Evolutionary conservation across 176 grass and related monocot genomes (phyloP).

Genomic region (Echinochloa phyllopogon): DNA sequence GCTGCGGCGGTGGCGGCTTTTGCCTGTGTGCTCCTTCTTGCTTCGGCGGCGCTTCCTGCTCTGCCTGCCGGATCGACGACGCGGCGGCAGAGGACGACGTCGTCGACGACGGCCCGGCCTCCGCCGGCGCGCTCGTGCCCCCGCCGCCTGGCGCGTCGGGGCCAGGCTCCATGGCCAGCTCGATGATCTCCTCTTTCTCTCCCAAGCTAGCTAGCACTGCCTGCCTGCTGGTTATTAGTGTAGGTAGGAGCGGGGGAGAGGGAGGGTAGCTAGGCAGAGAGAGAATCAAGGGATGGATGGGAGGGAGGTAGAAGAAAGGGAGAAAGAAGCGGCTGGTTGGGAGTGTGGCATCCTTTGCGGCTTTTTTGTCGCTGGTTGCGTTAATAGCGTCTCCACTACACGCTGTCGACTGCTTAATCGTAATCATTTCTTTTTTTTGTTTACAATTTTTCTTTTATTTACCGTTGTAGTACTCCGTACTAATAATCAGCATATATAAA

Average conservation of each 20-base stretch:
- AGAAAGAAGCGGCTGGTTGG: slow-evolving; percentile 47
- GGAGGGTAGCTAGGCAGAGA: slow-evolving; percentile 1
- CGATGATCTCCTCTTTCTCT: not conserved
- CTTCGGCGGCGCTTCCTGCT: not conserved
- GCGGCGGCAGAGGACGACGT: slow-evolving; percentile 6
- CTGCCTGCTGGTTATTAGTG: not conserved
- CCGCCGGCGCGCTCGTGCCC: slow-evolving; percentile 17
- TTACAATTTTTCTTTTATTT: not conserved
- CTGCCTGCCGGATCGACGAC: slow-evolving; percentile 8
- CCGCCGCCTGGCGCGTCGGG: slow-evolving; percentile 45
- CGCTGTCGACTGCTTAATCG: slow-evolving; percentile 52
- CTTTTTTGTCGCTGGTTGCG: slow-evolving; percentile 61
- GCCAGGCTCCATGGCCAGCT: slow-evolving; percentile 58
- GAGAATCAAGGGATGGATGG: slow-evolving; percentile 15
- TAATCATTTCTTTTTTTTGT: slow-evolving; percentile 35
- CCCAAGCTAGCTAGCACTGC: not conserved
- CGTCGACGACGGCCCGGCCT: slow-evolving; percentile 32
- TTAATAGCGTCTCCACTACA: slow-evolving; percentile 72
- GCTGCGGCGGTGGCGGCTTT: not conserved
- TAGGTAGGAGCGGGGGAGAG: not conserved
- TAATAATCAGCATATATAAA: not conserved
- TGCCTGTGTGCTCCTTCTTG: not conserved
- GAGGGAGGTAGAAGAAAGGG: slow-evolving; percentile 39
- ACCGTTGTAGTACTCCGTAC: not conserved
- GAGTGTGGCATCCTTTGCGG: slow-evolving; percentile 54